Base-by-base conservation (phyloP, 2,329 filamentous ascomycete species). In the Scolecobasidium constrictum region DNA sequence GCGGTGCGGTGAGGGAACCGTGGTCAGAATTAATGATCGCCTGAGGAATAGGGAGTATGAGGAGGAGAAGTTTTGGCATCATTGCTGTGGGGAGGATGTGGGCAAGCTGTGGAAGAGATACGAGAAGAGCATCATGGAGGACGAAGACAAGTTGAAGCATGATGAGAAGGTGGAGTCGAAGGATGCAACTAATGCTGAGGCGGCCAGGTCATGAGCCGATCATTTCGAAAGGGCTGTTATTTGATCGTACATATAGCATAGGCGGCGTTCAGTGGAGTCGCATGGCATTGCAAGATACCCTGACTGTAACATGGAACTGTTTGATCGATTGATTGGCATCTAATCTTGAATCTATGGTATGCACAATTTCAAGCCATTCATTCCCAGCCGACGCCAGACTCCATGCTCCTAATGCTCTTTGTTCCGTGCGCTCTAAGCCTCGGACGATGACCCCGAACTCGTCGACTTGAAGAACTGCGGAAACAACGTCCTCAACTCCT, bases 381-480 rank as follows among this genome's bases (percentile, higher is more conserved):
- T n/a, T n/a, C n/a, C n/a, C n/a, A n/a, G n/a, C n/a, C n/a, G n/a
- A n/a, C n/a, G n/a, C n/a, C n/a, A n/a, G n/a, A n/a, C n/a, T n/a
- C n/a, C n/a, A n/a, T n/a, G n/a, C n/a, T n/a, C n/a, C n/a, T n/a
- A n/a, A n/a, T n/a, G n/a, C n/a, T n/a, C n/a, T n/a, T n/a, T n/a
- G n/a, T n/a, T n/a, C n/a, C n/a, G n/a, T n/a, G n/a, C n/a, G n/a
- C n/a, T n/a, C n/a, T n/a, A n/a, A n/a, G n/a, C n/a, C n/a, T n/a
- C n/a, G n/a, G n/a, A n/a, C 9, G 26, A 31, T n/a, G n/a, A 31
- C 9, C 9, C 26, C n/a, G 26, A 31, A 31, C n/a, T 31, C n/a
- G 26, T 31, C 9, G 21, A 15, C 19, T 84, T 92, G 71, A 98
- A 95, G 48, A 94, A 77, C 45, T 93, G 78, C 0, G 92, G 87